Evolutionary conservation across 805 yeast genomes (phyloP), one percentile per base, ranked within the genome.

Genomic region (Kodamaea sagamina): DNA sequence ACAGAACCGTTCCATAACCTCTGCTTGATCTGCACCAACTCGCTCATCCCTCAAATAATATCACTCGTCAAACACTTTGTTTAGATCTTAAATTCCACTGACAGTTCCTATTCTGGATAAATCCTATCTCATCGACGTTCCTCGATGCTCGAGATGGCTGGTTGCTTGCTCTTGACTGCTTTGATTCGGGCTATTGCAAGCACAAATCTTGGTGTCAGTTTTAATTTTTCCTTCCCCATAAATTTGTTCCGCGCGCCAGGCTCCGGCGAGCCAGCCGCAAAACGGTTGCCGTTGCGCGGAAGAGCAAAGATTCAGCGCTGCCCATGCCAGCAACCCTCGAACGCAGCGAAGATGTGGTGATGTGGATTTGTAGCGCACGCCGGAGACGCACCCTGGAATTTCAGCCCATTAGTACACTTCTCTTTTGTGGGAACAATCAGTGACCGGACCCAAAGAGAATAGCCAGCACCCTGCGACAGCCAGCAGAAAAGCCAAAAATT

Each of bases 1-100:
- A 82, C 52, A 6, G 71, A 49, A 2, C 86, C 87, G 29, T 68
- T 61, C 87, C 87, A 82, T 9, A 79, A 54, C 28, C 59, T 51
- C 25, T 63, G 57, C 47, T 72, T 59, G 48, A 76, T 48, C 28
- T 29, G 41, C 9, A 37, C 32, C 16, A 37, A 26, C 12, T 25
- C 27, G 10, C 31, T 16, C 40, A 37, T 37, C 11, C 32, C 38
- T 35, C 25, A n/a, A 21, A 21, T 13, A 29, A 29, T 29, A 29
- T 13, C 17, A 29, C 34, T 29, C 19, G 34, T 12, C n/a, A 15
- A 29, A 13, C 7, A 6, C 24, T 21, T 21, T 6, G 6, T 6
- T 6, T 8, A 21, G 24, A 21, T 21, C 24, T 21, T 6, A 21
- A 8, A 6, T 21, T 21, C 24, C 24, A 6, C 3, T 13, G 9